These are phyloP conservation scores for Ceratobasidium sp. DNA, from an alignment of 1,284 basidiomycete species.

Conservation along the genomic window DNA sequence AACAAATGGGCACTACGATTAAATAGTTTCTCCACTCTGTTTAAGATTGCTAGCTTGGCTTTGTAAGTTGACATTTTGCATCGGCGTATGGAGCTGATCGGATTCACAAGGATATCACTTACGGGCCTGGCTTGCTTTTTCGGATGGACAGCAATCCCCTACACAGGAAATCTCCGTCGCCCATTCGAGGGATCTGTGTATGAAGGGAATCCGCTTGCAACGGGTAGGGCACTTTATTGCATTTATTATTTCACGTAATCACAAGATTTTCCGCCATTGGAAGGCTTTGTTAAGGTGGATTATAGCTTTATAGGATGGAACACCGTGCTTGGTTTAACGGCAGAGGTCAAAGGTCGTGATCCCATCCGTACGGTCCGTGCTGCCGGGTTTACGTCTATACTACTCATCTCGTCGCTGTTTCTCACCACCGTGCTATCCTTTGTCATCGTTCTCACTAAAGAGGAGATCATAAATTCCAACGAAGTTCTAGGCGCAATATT, in stretches of 20 bases:
- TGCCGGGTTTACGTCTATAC: slow-evolving; percentile 56
- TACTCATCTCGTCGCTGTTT: slow-evolving; percentile 22
- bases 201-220: slow-evolving; percentile 54
- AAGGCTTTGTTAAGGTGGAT: slow-evolving; percentile 67
- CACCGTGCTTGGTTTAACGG: slow-evolving; percentile 60
- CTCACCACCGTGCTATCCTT: slow-evolving; percentile 13
- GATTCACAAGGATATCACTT: slow-evolving; percentile 15
- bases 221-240: not conserved
- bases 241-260: slow-evolving; percentile 3
- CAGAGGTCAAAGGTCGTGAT: slow-evolving; percentile 56
- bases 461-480: slow-evolving; percentile 54
- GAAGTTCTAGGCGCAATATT: slow-evolving; percentile 62
- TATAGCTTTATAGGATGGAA: slow-evolving; percentile 63
- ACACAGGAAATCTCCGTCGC: slow-evolving; percentile 58
- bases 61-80: slow-evolving; percentile 43
- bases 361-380: slow-evolving; percentile 61
- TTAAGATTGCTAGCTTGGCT: slow-evolving; percentile 46
- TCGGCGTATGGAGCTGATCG: not conserved
- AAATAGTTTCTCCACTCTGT: slow-evolving; percentile 45
- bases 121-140: slow-evolving; percentile 59
- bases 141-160: slow-evolving; percentile 54
- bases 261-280: slow-evolving; percentile 62
- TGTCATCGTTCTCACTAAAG: slow-evolving; percentile 53
- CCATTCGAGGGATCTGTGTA: slow-evolving; percentile 59
- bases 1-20: slow-evolving; percentile 47